Conservation (phyloP, 2,329 filamentous ascomycete genomes). For the Metarhizium album region DNA sequence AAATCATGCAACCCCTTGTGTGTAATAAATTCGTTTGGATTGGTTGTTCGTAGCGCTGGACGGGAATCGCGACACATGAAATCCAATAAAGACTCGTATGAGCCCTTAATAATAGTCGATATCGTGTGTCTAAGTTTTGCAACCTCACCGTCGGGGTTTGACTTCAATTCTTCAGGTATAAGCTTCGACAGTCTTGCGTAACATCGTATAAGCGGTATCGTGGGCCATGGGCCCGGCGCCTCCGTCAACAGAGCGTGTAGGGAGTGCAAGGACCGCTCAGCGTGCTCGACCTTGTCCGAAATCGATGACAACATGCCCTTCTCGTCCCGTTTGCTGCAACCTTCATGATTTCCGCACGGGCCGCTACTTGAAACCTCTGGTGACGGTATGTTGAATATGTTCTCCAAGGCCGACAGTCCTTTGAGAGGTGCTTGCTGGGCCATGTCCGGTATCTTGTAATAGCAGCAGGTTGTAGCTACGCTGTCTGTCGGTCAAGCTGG, state of each 20-base stretch:
- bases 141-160: constrained; percentile 11
- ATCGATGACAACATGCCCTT: constrained; percentile 13
- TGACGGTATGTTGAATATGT: constrained; percentile 12
- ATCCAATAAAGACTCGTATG: constrained; percentile 28
- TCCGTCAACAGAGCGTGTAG: constrained; percentile 15
- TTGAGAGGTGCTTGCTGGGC: constrained; percentile 1
- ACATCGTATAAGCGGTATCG: constrained; percentile 20
- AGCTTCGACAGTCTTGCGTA: constrained; percentile 24
- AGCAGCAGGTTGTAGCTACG: neutral
- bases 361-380: constrained; percentile 10
- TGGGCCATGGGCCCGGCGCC: constrained; percentile 18
- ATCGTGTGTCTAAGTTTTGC: constrained; percentile 12
- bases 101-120: constrained; percentile 15
- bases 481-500: neutral
- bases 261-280: constrained; percentile 16
- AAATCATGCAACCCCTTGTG: constrained; percentile 21
- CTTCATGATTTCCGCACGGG: constrained; percentile 7
- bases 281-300: constrained; percentile 10
- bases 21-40: constrained; percentile 17
- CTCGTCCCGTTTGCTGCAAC: constrained; percentile 8
- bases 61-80: constrained; percentile 17
- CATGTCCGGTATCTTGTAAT: constrained; percentile 5
- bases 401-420: constrained; percentile 7
- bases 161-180: constrained; percentile 25
- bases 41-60: constrained; percentile 19